Conservation (phyloP, 805 yeast genomes). For the Suhomyces prunicola region DNA sequence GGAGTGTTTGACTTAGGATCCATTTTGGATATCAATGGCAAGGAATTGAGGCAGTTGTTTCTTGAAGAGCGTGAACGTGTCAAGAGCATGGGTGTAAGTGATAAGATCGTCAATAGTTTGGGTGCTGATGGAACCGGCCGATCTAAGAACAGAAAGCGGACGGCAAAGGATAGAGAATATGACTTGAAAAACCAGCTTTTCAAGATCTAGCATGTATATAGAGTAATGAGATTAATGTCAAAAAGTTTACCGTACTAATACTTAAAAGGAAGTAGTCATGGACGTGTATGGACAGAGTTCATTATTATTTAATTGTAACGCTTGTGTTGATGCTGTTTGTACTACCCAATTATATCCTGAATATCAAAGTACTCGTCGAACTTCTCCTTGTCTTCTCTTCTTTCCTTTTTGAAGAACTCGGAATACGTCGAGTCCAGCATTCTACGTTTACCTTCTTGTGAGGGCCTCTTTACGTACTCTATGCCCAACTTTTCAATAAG, state of each 20-base stretch:
- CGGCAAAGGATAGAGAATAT: slow-evolving; percentile 43
- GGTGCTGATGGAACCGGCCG: slow-evolving; percentile 39
- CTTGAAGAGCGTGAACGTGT: slow-evolving; percentile 31
- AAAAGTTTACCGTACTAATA: not conserved
- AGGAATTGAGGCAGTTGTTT: slow-evolving; percentile 20
- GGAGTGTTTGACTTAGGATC: slow-evolving; percentile 38
- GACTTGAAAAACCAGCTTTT: slow-evolving; percentile 39
- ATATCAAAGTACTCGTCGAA: slow-evolving; percentile 14
- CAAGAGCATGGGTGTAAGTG: slow-evolving; percentile 22
- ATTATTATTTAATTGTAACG: no score
- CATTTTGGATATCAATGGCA: slow-evolving; percentile 26
- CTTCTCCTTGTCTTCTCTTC: not conserved
- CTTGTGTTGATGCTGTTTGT: no score
- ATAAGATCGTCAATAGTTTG: slow-evolving; percentile 29
- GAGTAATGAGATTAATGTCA: not conserved
- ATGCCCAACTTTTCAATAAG: slow-evolving; percentile 22
- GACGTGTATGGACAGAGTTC: no score
- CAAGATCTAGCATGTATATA: slow-evolving; percentile 14
- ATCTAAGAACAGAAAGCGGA: slow-evolving; percentile 35
- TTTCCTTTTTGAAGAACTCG: slow-evolving; percentile 3
- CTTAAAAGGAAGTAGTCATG: no score
- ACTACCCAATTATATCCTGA: slow-evolving; percentile 9
- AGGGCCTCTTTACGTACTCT: slow-evolving; percentile 18
- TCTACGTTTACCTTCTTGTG: slow-evolving; percentile 13
- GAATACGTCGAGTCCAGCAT: slow-evolving; percentile 2